phyloP scores from a whole-genome alignment of 768 basidiomycete genomes.

The Neoboletus brunneissimus region DNA sequence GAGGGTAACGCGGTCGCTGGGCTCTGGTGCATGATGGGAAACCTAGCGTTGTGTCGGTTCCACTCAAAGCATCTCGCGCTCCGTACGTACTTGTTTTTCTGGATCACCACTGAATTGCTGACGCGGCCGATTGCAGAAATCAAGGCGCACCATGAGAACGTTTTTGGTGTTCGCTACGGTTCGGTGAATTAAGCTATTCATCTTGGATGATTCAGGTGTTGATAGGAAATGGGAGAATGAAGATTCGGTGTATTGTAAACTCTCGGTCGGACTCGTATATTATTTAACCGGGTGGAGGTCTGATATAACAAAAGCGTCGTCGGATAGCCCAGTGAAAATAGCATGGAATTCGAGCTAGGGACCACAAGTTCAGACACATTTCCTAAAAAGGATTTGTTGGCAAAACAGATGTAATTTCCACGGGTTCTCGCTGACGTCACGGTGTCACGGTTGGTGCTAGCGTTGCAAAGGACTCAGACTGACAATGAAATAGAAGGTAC shows the following conservation, averaged over 20 bases:
- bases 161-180: slow-evolving; percentile 32
- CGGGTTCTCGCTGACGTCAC: slow-evolving; percentile 16
- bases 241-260: not conserved
- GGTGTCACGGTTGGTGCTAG: slow-evolving; percentile 9
- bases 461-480: not conserved
- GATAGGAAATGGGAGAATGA: not conserved
- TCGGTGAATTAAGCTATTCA: not conserved
- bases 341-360: not conserved
- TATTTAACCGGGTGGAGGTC: not conserved
- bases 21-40: slow-evolving; percentile 62
- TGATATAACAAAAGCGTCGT: not conserved
- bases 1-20: slow-evolving; percentile 18
- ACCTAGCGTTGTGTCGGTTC: slow-evolving; percentile 60
- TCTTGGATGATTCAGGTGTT: not conserved
- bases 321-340: not conserved
- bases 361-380: not conserved
- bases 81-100: slow-evolving; percentile 48
- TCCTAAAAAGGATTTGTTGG: not conserved
- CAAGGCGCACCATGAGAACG: slow-evolving; percentile 58
- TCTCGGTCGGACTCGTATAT: not conserved
- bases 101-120: not conserved
- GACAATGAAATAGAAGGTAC: slow-evolving; percentile 12
- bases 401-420: slow-evolving; percentile 1
- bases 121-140: slow-evolving; percentile 46
- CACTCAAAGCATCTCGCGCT: slow-evolving; percentile 65